phyloP scores from a whole-genome alignment of 306 rosid species.

The Cicer pinnatifidum region DNA sequence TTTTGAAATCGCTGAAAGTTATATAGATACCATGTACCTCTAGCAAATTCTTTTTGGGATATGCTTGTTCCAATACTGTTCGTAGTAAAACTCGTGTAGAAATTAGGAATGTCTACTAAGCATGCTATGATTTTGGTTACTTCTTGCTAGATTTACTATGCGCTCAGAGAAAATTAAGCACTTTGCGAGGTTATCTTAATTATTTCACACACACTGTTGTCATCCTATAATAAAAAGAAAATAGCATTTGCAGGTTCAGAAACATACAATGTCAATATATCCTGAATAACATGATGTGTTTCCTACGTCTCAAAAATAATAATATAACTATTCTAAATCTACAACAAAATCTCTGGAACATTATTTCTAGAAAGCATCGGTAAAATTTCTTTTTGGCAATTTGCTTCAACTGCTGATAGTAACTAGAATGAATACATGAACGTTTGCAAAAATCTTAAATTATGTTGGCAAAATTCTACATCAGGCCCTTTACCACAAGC shows the following conservation, averaged over 20 bases:
- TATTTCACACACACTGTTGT: too few species aligned
- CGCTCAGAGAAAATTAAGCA: background rate
- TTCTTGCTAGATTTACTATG: background rate
- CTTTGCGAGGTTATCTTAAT: too few species aligned
- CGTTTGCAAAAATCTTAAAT: constrained; percentile 42
- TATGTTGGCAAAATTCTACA: constrained; percentile 44
- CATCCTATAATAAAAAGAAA: too few species aligned
- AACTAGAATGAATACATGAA: constrained; percentile 40
- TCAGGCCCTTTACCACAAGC: constrained; percentile 72
- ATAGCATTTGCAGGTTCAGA: too few species aligned
- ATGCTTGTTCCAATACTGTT: background rate
- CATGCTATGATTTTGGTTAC: background rate
- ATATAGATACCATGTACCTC: too few species aligned
- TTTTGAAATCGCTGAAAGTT: too few species aligned
- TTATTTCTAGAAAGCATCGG: constrained; percentile 57
- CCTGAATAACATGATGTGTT: constrained; percentile 41
- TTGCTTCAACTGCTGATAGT: constrained; percentile 51
- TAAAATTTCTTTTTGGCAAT: constrained; percentile 11
- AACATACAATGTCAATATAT: constrained; percentile 43
- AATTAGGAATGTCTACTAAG: background rate
- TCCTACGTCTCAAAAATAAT: constrained; percentile 50
- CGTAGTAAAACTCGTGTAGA: background rate
- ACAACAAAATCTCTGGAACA: constrained; percentile 48
- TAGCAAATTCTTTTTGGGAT: background rate
- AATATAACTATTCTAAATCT: constrained; percentile 45